These are phyloP conservation scores for Tetragonia tetragonoides DNA, from an alignment of 148 eudicot genomes.

Conservation along the genomic window DNA sequence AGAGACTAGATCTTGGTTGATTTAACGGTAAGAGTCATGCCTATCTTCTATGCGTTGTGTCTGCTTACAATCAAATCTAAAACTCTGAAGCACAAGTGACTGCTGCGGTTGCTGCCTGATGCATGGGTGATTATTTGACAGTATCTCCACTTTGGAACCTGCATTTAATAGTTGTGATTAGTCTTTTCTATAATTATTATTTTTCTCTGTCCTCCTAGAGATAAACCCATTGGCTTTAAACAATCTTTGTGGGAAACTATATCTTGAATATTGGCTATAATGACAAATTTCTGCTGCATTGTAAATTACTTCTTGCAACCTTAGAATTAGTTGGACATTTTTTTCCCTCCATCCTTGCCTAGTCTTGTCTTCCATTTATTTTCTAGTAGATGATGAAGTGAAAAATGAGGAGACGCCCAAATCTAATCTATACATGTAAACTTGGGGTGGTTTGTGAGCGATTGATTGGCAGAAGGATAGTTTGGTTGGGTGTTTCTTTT, in stretches of 20 bases:
- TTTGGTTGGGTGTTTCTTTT: neutral
- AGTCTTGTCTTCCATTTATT: neutral
- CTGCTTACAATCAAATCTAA: neutral
- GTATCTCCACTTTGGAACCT: neutral
- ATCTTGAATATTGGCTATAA: neutral
- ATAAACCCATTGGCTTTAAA: neutral
- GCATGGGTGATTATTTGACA: neutral
- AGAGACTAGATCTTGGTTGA: neutral
- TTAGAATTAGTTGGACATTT: no score
- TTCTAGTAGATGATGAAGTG: no score
- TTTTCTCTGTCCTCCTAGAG: neutral
- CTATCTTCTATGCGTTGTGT: neutral
- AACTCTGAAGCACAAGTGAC: neutral
- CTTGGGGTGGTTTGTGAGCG: no score
- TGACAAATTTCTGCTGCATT: neutral
- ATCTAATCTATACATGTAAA: no score
- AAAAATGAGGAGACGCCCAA: no score
- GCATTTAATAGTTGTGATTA: neutral
- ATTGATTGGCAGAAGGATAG: neutral
- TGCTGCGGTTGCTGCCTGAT: neutral
- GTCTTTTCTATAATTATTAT: neutral
- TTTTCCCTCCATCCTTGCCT: neutral
- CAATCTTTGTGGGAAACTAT: neutral
- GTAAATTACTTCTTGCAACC: neutral
- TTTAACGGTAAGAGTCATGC: slow-evolving; percentile 8